These are phyloP conservation scores for Bryoglossum gracile DNA, from an alignment of 495 filamentous ascomycete genomes.

Conservation along the genomic window DNA sequence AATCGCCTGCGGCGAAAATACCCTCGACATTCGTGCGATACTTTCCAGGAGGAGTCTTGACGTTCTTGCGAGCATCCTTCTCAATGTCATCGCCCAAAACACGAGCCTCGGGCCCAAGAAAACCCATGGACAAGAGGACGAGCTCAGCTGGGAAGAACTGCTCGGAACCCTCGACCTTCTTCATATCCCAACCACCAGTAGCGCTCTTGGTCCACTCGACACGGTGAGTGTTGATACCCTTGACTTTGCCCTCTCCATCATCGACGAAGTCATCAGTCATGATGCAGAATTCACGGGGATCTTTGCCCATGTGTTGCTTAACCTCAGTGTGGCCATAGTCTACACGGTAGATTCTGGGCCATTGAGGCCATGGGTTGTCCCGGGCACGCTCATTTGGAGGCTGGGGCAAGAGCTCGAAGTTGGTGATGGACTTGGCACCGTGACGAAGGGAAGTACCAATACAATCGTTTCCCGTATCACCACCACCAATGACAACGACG, in stretches of 20 bases:
- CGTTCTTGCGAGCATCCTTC: constrained; percentile 90
- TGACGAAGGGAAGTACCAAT: constrained; percentile 98
- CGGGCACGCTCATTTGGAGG: constrained; percentile 88
- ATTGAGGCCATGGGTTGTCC: constrained; percentile 99
- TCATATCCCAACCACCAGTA: constrained; percentile 97
- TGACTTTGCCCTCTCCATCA: constrained; percentile 81
- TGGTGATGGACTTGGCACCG: constrained; percentile 91
- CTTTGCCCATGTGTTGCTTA: constrained; percentile 93
- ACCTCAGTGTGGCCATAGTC: constrained; percentile 98
- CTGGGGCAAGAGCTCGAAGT: constrained; percentile 96
- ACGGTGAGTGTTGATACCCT: constrained; percentile 94
- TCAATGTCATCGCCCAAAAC: constrained; percentile 82
- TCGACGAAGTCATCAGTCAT: constrained; percentile 98
- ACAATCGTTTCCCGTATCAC: constrained; percentile 98
- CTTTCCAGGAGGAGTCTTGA: constrained; percentile 88
- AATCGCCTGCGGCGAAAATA: constrained; percentile 95
- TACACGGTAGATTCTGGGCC: constrained; percentile 96
- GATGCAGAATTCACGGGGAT: constrained; percentile 97
- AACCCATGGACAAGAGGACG: constrained; percentile 96
- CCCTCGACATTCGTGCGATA: constrained; percentile 86
- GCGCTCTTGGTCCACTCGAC: constrained; percentile 94
- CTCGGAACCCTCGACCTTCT: constrained; percentile 89
- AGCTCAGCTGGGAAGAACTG: constrained; percentile 97
- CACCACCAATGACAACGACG: constrained; percentile 96
- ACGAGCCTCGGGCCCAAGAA: constrained; percentile 91